Evolutionary conservation across 2,329 filamentous ascomycete genomes (phyloP), one percentile per base, ranked within the genome.

Genomic region (Westerdykella ornata): DNA sequence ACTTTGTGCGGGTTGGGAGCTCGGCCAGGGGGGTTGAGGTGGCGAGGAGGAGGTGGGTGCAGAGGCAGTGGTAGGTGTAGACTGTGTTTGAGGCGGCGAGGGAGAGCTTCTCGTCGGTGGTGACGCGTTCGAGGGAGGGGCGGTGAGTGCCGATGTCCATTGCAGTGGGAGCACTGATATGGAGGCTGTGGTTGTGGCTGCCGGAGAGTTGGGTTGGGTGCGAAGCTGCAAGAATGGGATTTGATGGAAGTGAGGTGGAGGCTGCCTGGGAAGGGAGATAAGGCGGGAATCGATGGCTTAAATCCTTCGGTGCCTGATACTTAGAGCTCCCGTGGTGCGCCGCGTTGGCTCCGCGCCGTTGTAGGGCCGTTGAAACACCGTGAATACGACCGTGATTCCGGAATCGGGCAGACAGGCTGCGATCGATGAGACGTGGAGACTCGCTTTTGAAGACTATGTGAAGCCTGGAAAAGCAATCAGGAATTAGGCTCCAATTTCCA

Each of bases 1-100:
- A 66, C 44, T 67, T 59, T 35, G 57, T 46, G 35, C 81, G 76
- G 6, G 66, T 71, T 1, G 79, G 78, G 9, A 83, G 70, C 0
- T 63, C 49, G 19, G 66, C 46, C 35, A 84, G 66, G 2, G 70
- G 59, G 29, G 76, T 72, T 1, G 76, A 77, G 34, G 71, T 80
- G 16, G 79, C 74, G 47, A 85, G 72, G 41, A 84, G 67, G 47
- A 84, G 74, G 52, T 81, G 74, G 35, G 71, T 78, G 72, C 82
- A 85, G 59, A 81, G 72, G 71, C 82, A 85, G 66, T 78, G 75
- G 64, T 78, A 78, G 44, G 74, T 77, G 60, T 74, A 66, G 47
- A 76, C 59, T 39, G 60, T 61, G 52, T 55, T 56, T 43, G 52
- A 54, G 43, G 60, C 53, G 35, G 61, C 57, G 39, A 65, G 57